Evolutionary conservation across 2,329 filamentous ascomycete genomes (phyloP), one percentile per base, ranked within the genome.

Genomic region (Pseudodiploospora longispora): DNA sequence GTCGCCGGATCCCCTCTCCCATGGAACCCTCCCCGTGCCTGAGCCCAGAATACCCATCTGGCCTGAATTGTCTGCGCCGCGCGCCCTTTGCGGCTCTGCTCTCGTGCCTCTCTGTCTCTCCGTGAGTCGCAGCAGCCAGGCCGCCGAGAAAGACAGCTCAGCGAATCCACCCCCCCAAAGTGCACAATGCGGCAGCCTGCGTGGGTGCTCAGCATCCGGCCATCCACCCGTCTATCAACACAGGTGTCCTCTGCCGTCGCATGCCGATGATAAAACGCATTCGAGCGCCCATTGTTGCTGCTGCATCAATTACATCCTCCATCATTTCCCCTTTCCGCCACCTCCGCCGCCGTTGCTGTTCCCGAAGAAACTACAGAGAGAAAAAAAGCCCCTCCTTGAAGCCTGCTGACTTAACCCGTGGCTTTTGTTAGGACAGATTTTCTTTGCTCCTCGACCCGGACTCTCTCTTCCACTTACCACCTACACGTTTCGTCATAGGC

Each of bases 371-470:
- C 32, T 36, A 12, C 29, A 36, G 38, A 32, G 38, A 38, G 36
- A 44, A 48, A 43, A 47, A 52, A 52, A 52, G 49, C 50, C 50
- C 49, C 42, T 40, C 33, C 32, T 38, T 37, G 28, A 38, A 19
- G 30, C 27, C 43, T 38, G 50, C 49, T 51, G 53, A 54, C 58
- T 59, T 52, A 59, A 19, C 55, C 50, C 55, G 53, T 56, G 49
- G 47, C 51, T 55, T 54, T 55, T 51, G 57, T 49, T 52, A 59
- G 56, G 56, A 59, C 55, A 52, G 48, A 47, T 51, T 46, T 50
- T 44, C 52, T 48, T 42, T 43, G 38, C 45, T 46, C 48, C 48
- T 52, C 51, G 45, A 51, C 49, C 47, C 43, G 19, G 19, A 19
- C 19, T 19, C 41, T 40, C 42, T 32, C 31, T 37, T 35, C 42